Conservation (phyloP, 345 rosid species). For the Eucalyptus virginea region DNA sequence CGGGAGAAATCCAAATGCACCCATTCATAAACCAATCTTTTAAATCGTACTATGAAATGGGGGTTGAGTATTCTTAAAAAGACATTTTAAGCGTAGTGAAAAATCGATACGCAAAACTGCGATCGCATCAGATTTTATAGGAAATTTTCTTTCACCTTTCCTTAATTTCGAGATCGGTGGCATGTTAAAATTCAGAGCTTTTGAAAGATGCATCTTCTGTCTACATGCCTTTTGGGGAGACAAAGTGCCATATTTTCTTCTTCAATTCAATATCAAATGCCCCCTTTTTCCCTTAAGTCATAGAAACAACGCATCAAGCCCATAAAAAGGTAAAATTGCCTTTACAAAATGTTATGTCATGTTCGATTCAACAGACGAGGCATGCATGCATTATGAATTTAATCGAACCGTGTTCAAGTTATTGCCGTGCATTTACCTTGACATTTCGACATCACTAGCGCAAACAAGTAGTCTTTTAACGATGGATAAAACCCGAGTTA, state of each 20-base stretch:
- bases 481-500: too few species aligned
- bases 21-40: too few species aligned
- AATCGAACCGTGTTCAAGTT: too few species aligned
- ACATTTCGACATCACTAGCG: too few species aligned
- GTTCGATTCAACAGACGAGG: not conserved
- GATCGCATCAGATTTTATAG: rapidly evolving
- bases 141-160: not conserved
- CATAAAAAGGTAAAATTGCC: not conserved
- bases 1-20: not conserved
- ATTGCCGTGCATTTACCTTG: too few species aligned
- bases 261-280: not conserved
- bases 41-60: too few species aligned
- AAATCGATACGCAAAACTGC: not conserved
- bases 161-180: not conserved
- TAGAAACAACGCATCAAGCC: not conserved
- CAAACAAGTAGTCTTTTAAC: too few species aligned
- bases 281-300: not conserved
- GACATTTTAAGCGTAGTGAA: not conserved
- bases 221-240: not conserved
- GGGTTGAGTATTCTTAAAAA: too few species aligned
- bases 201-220: too few species aligned
- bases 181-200: not conserved
- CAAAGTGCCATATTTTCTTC: not conserved
- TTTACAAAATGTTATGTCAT: not conserved
- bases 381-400: not conserved